A percentile compares a stretch with the other conserved stretches of the same genome.
These are phyloP conservation scores for Salisapilia sapeloensis DNA, from an alignment of 352 stramenopile species.

Conservation along the genomic window DNA sequence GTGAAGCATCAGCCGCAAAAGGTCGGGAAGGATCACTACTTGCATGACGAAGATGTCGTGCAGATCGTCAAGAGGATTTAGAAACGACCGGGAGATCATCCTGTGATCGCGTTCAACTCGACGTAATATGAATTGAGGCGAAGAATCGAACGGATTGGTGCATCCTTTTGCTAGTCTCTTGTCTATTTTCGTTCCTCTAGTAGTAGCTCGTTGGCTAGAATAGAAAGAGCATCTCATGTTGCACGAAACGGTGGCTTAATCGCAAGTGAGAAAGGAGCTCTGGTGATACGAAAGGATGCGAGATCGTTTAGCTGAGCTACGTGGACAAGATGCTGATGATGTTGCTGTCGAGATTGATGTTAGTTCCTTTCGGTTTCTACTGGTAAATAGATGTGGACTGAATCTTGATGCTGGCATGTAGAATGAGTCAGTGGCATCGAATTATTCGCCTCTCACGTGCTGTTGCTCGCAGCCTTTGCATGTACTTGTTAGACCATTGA, in stretches of 20 bases:
- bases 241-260: too few species aligned
- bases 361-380: not conserved
- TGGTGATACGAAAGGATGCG: too few species aligned
- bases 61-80: constrained; percentile 96
- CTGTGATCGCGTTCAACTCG: not conserved
- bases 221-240: too few species aligned
- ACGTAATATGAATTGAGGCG: too few species aligned
- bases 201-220: too few species aligned
- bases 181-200: too few species aligned
- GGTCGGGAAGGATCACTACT: constrained; percentile 95
- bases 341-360: not conserved
- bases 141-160: too few species aligned
- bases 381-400: not conserved
- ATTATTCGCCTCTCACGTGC: not conserved
- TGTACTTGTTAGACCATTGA: not conserved
- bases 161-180: too few species aligned
- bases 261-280: too few species aligned
- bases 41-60: constrained; percentile 98
- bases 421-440: not conserved
- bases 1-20: constrained; percentile 98
- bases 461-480: not conserved
- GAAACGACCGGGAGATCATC: not conserved
- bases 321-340: too few species aligned
- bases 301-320: too few species aligned
- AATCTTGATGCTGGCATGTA: not conserved